phyloP scores from a whole-genome alignment of 768 basidiomycete genomes.

The Piloderma croceum region DNA sequence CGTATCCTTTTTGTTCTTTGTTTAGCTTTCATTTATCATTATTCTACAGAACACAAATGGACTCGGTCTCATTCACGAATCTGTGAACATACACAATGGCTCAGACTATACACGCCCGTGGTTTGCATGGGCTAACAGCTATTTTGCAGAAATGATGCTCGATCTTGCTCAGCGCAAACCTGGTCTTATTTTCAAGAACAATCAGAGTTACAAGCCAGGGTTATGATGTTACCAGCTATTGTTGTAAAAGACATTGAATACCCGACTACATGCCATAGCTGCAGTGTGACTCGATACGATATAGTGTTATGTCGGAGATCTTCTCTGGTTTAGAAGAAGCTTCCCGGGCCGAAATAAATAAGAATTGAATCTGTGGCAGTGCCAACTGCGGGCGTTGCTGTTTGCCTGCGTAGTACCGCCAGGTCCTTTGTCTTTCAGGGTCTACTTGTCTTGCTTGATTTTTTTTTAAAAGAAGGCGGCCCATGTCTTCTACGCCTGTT shows the following conservation, averaged over 20 bases:
- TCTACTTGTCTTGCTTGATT: too few species aligned
- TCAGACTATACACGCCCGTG: constrained; percentile 62
- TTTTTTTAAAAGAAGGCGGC: too few species aligned
- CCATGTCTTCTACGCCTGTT: constrained; percentile 56
- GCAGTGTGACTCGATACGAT: too few species aligned
- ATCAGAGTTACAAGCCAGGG: constrained; percentile 53
- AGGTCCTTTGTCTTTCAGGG: too few species aligned
- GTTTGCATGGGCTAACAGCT: constrained; percentile 85
- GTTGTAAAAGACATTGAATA: constrained; percentile 1
- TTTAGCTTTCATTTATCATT: constrained; percentile 4
- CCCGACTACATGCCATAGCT: constrained; percentile 2
- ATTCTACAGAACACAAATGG: constrained; percentile 57
- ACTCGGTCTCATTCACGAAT: constrained; percentile 76
- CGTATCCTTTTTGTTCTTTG: constrained; percentile 19
- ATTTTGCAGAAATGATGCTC: constrained; percentile 76
- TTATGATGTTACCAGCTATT: constrained; percentile 21
- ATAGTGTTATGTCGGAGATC: background rate
- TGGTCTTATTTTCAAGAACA: constrained; percentile 52
- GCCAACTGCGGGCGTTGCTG: too few species aligned
- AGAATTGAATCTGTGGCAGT: too few species aligned
- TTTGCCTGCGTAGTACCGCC: too few species aligned
- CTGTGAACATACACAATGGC: constrained; percentile 54
- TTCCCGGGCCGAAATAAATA: too few species aligned
- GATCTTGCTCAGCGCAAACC: constrained; percentile 74
- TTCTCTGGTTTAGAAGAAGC: background rate